Base-by-base conservation (phyloP, 306 rosid species). In the Hippophae tibetana region DNA sequence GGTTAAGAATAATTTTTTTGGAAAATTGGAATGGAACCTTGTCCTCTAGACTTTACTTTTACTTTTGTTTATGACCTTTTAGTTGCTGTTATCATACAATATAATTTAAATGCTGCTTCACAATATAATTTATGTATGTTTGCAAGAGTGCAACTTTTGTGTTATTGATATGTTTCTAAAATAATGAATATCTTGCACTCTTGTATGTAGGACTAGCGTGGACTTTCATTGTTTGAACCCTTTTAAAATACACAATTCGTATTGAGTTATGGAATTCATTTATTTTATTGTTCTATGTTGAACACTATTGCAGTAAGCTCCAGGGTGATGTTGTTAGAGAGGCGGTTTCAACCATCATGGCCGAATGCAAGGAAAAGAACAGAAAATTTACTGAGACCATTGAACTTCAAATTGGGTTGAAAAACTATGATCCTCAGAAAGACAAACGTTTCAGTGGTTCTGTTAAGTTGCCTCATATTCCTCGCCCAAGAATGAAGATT, bases 361-460 rank as follows among this genome's bases (percentile, higher is more conserved):
- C 54, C 6, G 89, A 67, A 58, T 69, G 86, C 52, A 78, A 64
- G 68, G 87, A 85, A 18, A 81, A 85, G 46, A 77, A 75, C 26
- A 58, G 87, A 0, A 85, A 82, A 9, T 88, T 88, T 68, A 84
- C 81, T 6, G 96, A 88, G 81, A 88, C 96, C 8, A 69, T 88
- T 66, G 96, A 88, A 42, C 94, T 88, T 51, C 96, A 88, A 65
- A 82, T 88, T 53, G 96, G 96, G 1, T 68, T 88, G 76, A 88
- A 88, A 41, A 88, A 88, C 57, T 88, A 88, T 38, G 96, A 88
- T 46, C 96, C 96, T 2, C 96, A 88, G 11, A 88, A 88, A 78
- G 96, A 88, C 58, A 88, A 88, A 78, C 89, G 96, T 44, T 88
- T 88, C 54, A 85, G 94, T 53, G 96, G 94, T 42, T 85, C 94